Evolutionary conservation across 202 grass and related monocot genomes (phyloP).

Genomic region (Setaria viridis): DNA sequence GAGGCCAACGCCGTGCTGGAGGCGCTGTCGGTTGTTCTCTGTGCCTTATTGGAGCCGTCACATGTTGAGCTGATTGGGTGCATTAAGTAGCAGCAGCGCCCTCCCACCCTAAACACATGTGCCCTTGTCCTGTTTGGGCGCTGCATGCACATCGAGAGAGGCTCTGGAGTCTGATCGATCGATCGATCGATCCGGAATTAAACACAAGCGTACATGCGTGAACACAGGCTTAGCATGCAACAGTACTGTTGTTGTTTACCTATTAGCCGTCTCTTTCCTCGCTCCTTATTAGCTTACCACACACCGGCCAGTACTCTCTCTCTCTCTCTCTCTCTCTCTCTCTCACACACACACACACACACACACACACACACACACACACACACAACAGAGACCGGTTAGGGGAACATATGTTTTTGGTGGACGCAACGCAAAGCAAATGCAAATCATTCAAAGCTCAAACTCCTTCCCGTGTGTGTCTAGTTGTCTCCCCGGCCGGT

Average conservation of each 20-base stretch:
- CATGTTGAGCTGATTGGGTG: conserved; percentile 74
- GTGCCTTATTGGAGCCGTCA: conserved; percentile 82
- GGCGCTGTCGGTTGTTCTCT: conserved; percentile 86
- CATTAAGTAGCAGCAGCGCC: conserved; percentile 50
- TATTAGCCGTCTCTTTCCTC: background rate
- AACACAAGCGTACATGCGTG: conserved; percentile 37
- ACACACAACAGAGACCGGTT: background rate
- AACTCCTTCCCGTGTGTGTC: conserved; percentile 29
- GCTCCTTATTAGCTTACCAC: background rate
- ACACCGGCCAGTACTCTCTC: background rate
- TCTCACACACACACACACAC: too few species aligned
- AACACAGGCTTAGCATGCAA: conserved; percentile 33
- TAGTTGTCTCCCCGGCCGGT: conserved; percentile 27
- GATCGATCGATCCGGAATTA: background rate
- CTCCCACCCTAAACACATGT: conserved; percentile 64
- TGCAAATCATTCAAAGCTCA: conserved; percentile 48
- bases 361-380: too few species aligned
- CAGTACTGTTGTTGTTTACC: conserved; percentile 26
- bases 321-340: too few species aligned
- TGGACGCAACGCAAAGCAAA: conserved; percentile 45
- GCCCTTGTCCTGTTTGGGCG: conserved; percentile 40
- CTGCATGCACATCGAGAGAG: background rate
- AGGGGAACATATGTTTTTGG: conserved; percentile 41
- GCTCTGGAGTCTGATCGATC: background rate
- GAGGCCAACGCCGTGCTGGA: conserved; percentile 78